These are phyloP conservation scores for Cercospora canescens DNA, from an alignment of 2,329 filamentous ascomycete species.

Conservation along the genomic window DNA sequence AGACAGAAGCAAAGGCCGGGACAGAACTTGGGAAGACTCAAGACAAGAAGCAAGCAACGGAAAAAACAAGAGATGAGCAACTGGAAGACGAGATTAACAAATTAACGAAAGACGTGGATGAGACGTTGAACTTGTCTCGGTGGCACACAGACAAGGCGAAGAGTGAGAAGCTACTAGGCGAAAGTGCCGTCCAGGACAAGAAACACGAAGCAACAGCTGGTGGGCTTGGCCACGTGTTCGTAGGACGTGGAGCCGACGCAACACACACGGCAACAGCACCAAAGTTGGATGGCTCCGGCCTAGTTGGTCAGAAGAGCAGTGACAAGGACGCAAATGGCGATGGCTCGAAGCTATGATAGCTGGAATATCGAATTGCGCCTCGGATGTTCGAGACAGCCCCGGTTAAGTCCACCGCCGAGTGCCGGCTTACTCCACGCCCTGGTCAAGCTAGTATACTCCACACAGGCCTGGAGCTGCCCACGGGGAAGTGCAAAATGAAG, in stretches of 20 bases:
- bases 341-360: slow-evolving; percentile 4
- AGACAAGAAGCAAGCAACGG: slow-evolving; percentile 26
- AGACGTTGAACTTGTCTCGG: slow-evolving; percentile 52
- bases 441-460: neutral
- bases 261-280: neutral
- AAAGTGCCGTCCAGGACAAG: slow-evolving; percentile 3
- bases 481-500: neutral
- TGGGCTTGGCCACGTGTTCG: slow-evolving; percentile 15
- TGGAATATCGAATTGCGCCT: neutral
- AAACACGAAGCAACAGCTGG: slow-evolving; percentile 2
- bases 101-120: slow-evolving; percentile 59
- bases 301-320: neutral
- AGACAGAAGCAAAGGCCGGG: slow-evolving; percentile 61
- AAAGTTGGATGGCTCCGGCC: slow-evolving; percentile 1
- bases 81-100: slow-evolving; percentile 60
- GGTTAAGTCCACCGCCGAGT: neutral
- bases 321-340: neutral
- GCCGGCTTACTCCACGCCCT: neutral
- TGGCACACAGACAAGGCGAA: slow-evolving; percentile 44
- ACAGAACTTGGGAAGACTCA: slow-evolving; percentile 35
- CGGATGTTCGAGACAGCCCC: neutral
- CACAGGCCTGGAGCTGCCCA: slow-evolving; percentile 4
- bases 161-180: slow-evolving; percentile 17
- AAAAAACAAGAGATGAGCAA: slow-evolving; percentile 54
- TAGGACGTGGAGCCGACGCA: neutral